These are phyloP conservation scores for Paraphoma sp. DNA, from an alignment of 2,329 filamentous ascomycete species.

Conservation along the genomic window DNA sequence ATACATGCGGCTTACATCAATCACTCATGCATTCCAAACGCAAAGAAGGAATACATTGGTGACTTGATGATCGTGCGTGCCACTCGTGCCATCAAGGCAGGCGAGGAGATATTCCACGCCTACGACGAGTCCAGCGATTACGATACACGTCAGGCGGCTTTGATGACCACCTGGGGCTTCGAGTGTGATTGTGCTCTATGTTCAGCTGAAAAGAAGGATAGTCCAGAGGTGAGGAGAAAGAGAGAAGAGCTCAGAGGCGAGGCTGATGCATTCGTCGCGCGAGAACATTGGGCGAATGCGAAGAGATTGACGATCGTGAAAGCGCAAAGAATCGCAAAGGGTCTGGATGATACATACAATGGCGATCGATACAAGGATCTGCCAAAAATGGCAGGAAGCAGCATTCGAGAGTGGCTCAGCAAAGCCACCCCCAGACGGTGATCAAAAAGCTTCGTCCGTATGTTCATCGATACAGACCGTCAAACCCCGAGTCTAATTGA, in stretches of 20 bases:
- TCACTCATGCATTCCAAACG: slow-evolving; percentile 54
- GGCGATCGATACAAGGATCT: slow-evolving; percentile 23
- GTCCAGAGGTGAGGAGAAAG: slow-evolving; percentile 25
- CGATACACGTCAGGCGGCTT: slow-evolving; percentile 38
- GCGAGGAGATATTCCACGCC: slow-evolving; percentile 32
- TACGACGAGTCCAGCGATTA: slow-evolving; percentile 44
- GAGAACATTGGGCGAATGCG: slow-evolving; percentile 35
- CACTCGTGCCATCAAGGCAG: slow-evolving; percentile 33
- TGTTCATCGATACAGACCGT: too few relatives aligned
- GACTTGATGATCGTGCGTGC: slow-evolving; percentile 51
- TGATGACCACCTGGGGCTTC: slow-evolving; percentile 50
- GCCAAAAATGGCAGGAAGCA: slow-evolving; percentile 19
- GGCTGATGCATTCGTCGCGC: slow-evolving; percentile 31
- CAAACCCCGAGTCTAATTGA: too few relatives aligned
- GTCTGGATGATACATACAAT: slow-evolving; percentile 35
- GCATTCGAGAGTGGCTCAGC: slow-evolving; percentile 26
- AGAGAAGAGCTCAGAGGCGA: slow-evolving; percentile 29
- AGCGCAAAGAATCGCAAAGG: slow-evolving; percentile 26
- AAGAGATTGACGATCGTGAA: slow-evolving; percentile 31
- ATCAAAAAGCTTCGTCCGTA: not conserved
- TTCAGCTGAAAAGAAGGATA: slow-evolving; percentile 38
- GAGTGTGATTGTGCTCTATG: slow-evolving; percentile 52
- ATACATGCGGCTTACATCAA: slow-evolving; percentile 52
- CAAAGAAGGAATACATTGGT: slow-evolving; percentile 49
- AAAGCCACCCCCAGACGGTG: slow-evolving; percentile 21